These are phyloP conservation scores for Pinus taeda DNA, from an alignment of 75 land plant genomes.

Conservation along the genomic window DNA sequence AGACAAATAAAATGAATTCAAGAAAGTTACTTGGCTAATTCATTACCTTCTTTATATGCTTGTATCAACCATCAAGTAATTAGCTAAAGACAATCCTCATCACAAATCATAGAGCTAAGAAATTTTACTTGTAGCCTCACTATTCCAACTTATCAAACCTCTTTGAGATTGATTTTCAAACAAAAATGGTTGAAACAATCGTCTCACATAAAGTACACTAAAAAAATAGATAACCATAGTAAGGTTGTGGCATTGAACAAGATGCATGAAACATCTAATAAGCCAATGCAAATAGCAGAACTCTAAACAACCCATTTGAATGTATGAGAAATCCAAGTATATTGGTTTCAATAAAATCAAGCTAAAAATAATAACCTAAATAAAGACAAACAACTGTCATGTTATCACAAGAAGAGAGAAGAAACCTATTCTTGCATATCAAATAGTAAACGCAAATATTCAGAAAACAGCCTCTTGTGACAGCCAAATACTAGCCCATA, in stretches of 20 bases:
- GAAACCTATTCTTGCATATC: neutral
- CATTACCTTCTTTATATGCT: no score
- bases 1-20: no score
- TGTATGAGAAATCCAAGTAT: neutral
- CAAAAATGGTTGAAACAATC: neutral
- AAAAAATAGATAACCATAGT: neutral
- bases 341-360: neutral
- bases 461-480: neutral
- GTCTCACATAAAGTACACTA: neutral
- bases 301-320: neutral
- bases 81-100: no score
- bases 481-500: neutral
- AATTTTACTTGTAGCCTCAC: neutral
- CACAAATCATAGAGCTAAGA: no score
- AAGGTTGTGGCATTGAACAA: neutral
- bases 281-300: neutral
- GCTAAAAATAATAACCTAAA: neutral
- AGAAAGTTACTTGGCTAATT: no score
- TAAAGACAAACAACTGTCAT: neutral
- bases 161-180: neutral
- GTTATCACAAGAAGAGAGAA: neutral
- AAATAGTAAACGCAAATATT: neutral
- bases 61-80: no score
- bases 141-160: neutral
- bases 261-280: neutral